Percentiles rank a stretch among this genome's conserved stretches.
These are phyloP conservation scores for Mycena indigotica DNA, from an alignment of 768 basidiomycete species.

Conservation along the genomic window DNA sequence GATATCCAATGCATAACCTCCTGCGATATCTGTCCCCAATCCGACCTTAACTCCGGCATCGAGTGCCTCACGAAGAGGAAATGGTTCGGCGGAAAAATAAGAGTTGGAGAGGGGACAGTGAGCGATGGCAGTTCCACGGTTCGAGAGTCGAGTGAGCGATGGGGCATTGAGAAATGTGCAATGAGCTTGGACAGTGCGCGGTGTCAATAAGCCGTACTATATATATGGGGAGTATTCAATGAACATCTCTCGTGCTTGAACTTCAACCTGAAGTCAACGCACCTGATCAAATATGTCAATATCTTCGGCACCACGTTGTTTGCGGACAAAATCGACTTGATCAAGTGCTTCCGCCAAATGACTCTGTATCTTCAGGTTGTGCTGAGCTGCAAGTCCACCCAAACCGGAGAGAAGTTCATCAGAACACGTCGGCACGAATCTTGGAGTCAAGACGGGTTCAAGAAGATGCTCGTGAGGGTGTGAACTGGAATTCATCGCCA, in stretches of 20 bases:
- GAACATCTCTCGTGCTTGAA: no score
- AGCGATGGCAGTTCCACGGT: constrained; percentile 63
- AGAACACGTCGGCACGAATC: constrained; percentile 89
- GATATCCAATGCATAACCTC: constrained; percentile 80
- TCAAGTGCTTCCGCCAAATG: constrained; percentile 83
- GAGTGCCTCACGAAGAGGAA: constrained; percentile 73
- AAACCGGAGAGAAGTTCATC: constrained; percentile 67
- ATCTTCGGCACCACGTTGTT: constrained; percentile 63
- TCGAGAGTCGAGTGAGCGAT: constrained; percentile 53
- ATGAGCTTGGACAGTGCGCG: constrained; percentile 79
- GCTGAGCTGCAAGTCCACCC: constrained; percentile 50
- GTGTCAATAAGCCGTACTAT: constrained; percentile 63
- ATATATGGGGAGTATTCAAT: not conserved
- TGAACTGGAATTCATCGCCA: constrained; percentile 39
- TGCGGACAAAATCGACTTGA: constrained; percentile 71
- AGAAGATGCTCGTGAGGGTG: constrained; percentile 55
- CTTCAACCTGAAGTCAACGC: constrained; percentile 13
- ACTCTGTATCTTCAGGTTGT: constrained; percentile 67
- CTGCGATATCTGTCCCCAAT: constrained; percentile 84
- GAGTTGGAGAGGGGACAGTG: constrained; percentile 90
- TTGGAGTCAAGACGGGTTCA: constrained; percentile 83
- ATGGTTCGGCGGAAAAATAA: constrained; percentile 78
- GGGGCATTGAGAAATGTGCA: constrained; percentile 74
- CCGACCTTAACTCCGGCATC: constrained; percentile 67
- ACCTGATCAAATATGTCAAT: constrained; percentile 77